Base-by-base conservation (phyloP, 179 eudicot genomes). In the Beta corolliflora region DNA sequence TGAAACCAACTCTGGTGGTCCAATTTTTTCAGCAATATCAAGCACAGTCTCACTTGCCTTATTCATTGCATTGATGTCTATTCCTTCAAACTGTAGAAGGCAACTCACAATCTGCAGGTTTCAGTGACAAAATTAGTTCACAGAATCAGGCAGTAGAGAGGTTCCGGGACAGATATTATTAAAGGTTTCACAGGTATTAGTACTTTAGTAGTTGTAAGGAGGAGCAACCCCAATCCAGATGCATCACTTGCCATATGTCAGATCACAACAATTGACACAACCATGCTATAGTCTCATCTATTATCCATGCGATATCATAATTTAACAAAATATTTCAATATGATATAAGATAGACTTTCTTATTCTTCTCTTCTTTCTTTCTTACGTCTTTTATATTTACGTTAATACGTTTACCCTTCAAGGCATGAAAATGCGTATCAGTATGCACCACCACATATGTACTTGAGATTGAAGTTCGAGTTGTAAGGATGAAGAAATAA, bases 11-110 rank as follows among this genome's bases (percentile, higher is more conserved):
- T 94, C 99, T 9, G 95, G 89, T 2, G 86, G 84, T 76, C 90
- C 94, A 48, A 90, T 82, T 78, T 93, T 95, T 67, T 84, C 98
- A 5, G 97, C 93, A 78, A 95, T 93, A 75, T 95, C 98, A 23
- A 95, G 90, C 16, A 91, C 92, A 65, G 97, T 91, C 87, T 95
- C 95, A 55, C 93, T 92, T 12, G 91, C 85, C 71, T 87, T 91
- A 78, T 95, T 93, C 59, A 90, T 83, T 6, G 91, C 80, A 79
- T 95, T 93, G 77, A 90, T 44, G 70, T 92, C 87, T 66, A 91
- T 87, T 63, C 92, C 91, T 81, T 95, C 95, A 19, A 75, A 59
- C 36, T 88, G 88, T 75, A 93, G 77, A 67, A 95, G 84, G 80
- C 88, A 79, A 1, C 83, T 80, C 60, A 90, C 90, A 75, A 91